phyloP scores from a whole-genome alignment of 306 rosid species.

The Citrullus mucosospermus region DNA sequence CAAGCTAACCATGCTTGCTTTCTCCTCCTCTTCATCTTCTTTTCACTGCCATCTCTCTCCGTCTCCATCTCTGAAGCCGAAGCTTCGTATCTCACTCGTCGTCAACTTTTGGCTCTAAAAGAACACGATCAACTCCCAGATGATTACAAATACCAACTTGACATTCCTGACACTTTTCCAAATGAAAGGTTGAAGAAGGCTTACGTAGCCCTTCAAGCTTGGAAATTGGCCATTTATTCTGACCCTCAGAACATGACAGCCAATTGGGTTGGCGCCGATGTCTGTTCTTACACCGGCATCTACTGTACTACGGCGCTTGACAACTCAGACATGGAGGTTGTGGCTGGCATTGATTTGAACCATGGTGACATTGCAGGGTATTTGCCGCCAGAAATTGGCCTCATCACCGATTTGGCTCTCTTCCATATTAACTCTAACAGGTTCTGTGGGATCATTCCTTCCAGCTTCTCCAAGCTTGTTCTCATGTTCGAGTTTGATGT shows the following conservation, averaged over 20 bases:
- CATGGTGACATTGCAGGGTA: slow-evolving; percentile 9
- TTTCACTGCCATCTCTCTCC: neutral
- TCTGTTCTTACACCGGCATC: slow-evolving; percentile 1
- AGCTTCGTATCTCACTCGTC: neutral
- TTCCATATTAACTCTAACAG: slow-evolving; percentile 7
- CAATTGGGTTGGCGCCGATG: slow-evolving; percentile 4
- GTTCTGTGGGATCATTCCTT: slow-evolving; percentile 2
- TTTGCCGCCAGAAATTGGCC: neutral
- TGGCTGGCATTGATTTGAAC: slow-evolving; percentile 12
- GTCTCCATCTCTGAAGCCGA: neutral
- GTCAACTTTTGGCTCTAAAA: neutral
- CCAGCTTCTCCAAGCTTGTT: neutral
- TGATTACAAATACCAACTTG: neutral
- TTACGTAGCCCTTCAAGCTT: neutral
- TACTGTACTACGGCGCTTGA: neutral
- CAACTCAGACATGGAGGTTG: neutral
- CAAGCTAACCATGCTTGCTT: neutral
- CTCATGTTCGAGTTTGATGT: slow-evolving; percentile 8
- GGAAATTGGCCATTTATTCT: neutral
- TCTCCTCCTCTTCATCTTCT: neutral
- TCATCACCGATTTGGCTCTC: neutral
- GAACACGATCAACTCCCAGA: neutral
- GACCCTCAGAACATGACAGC: neutral
- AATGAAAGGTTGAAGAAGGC: neutral
- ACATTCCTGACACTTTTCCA: neutral